Base-by-base conservation (phyloP, 2,329 filamentous ascomycete species). In the Sordariomycetes sp. region DNA sequence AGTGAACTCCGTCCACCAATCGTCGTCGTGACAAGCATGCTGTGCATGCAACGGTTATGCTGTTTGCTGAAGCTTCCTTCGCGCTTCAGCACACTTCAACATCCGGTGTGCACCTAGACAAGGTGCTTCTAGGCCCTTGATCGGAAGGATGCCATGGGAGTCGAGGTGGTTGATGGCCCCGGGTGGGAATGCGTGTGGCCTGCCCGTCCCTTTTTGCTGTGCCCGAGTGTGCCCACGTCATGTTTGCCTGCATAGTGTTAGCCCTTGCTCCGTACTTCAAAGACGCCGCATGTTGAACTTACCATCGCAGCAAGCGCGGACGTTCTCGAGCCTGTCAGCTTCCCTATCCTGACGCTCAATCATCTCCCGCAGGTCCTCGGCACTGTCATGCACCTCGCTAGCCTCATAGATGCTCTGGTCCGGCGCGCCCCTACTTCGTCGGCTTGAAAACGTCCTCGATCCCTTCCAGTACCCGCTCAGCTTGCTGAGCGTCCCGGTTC, bases 301-400 rank as follows among this genome's bases (percentile, higher is more conserved):
- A 90, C 88, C 92, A 72, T 96, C 92, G 59, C 92, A 98, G 64
- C 92, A 98, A 39, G 90, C 88, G 53, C 92, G 73, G 43, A 98
- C 92, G 56, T 98, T 95, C 68, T 96, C 90, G 48, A 96, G 69
- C 41, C 80, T 72, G 51, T 88, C 84, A 18, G 80, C 68, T 45
- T 88, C 83, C 35, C 77, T 68, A 48, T 90, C 82, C 51, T 87
- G 80, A 42, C 75, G 70, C 59, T 90, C 84, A 47, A 90, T 85
- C 42, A 88, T 78, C 42, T 80, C 72, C 37, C 86, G 70, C 37
- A 94, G 56, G 51, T 95, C 86, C 56, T 94, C 86, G 4, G 84
- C 84, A 48, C 81, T 86, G 52, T 90, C 83, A 42, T 81, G 77
- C 12, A 76, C 74, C 47, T 76, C 70, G 40, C 67, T 72, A 16